Conservation (phyloP, 345 rosid genomes). For the Eucalyptus marginata region DNA sequence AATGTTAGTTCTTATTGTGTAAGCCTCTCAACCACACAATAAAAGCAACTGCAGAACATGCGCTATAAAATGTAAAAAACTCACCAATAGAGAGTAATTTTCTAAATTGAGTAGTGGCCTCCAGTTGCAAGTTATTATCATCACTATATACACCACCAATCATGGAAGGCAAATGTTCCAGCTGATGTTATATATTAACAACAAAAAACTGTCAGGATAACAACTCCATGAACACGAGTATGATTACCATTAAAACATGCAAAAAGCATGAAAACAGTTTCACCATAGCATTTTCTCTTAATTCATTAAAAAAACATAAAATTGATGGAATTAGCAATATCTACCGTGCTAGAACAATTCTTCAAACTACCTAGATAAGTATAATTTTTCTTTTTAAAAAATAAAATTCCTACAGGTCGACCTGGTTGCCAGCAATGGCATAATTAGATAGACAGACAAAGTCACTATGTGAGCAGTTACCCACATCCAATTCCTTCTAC, state of each 20-base stretch:
- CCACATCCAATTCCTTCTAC: background rate
- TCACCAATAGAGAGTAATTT: slow-evolving; percentile 74
- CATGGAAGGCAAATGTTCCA: slow-evolving; percentile 76
- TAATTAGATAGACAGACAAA: background rate
- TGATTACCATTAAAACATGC: background rate
- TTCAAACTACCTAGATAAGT: background rate
- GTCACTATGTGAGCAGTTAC: background rate
- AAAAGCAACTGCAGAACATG: background rate
- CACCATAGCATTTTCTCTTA: background rate
- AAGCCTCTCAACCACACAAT: background rate
- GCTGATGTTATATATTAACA: slow-evolving; percentile 7
- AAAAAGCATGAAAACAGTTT: background rate
- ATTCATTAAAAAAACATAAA: background rate
- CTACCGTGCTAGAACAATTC: background rate
- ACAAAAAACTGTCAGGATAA: background rate
- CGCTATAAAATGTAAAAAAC: background rate
- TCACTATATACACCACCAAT: slow-evolving; percentile 55
- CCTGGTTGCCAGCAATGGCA: background rate
- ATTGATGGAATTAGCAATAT: background rate
- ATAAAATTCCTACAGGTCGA: background rate
- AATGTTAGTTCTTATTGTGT: background rate
- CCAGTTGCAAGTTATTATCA: slow-evolving; percentile 52
- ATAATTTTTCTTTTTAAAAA: background rate
- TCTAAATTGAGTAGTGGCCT: slow-evolving; percentile 75
- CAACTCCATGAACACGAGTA: background rate